These are phyloP conservation scores for Cryptosporidium muris DNA, from an alignment of 169 alveolate species.

Conservation along the genomic window DNA sequence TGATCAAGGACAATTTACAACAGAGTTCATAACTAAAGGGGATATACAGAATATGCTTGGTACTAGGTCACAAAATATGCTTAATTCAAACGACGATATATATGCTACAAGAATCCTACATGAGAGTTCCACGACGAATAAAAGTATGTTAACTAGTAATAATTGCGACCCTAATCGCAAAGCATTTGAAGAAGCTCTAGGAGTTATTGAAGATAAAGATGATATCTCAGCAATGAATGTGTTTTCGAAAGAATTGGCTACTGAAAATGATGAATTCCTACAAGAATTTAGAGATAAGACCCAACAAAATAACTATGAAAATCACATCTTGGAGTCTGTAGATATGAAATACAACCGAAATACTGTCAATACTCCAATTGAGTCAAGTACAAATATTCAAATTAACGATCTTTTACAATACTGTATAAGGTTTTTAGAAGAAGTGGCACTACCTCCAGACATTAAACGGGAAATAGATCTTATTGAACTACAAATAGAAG, in stretches of 20 bases:
- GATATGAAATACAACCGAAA: background rate
- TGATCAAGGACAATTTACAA: conserved; percentile 93
- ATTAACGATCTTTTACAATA: conserved; percentile 15
- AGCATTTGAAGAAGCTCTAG: conserved; percentile 84
- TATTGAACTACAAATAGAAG: conserved; percentile 23
- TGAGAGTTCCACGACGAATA: conserved; percentile 73
- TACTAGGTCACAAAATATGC: conserved; percentile 53
- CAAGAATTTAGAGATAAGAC: conserved; percentile 76
- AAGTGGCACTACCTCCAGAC: conserved; percentile 43
- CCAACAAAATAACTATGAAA: background rate
- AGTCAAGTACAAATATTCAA: background rate
- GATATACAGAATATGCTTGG: conserved; percentile 69
- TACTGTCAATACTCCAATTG: background rate
- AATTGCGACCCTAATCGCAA: conserved; percentile 72
- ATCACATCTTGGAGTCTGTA: no score
- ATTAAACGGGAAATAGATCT: conserved; percentile 55
- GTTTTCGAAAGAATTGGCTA: conserved; percentile 77
- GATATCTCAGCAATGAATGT: conserved; percentile 82
- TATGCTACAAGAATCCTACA: conserved; percentile 76
- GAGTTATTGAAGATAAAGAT: conserved; percentile 86
- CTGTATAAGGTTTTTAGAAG: conserved; percentile 41
- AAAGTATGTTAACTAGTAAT: conserved; percentile 33
- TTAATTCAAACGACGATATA: conserved; percentile 72
- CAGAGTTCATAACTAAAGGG: conserved; percentile 46
- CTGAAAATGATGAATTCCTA: conserved; percentile 78